A percentile compares a stretch with the other conserved stretches of the same genome.
Conservation (phyloP, 345 rosid genomes). For the Citrus australasica region DNA sequence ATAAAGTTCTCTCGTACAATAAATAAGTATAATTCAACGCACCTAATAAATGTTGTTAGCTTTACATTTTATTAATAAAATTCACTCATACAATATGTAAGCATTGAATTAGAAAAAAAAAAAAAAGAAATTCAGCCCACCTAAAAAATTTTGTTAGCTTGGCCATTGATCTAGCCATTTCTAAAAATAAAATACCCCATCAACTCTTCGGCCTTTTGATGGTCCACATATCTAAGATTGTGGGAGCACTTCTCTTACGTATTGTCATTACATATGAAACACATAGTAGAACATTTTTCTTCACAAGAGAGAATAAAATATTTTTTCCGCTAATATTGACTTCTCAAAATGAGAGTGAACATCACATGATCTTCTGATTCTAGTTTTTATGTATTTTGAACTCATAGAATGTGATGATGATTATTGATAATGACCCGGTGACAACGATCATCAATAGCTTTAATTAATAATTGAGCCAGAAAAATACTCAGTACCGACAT, state of each 20-base stretch:
- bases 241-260: conserved; percentile 7
- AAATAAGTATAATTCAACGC: no score
- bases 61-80: no score
- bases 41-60: no score
- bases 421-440: conserved; percentile 16
- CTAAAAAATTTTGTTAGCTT: no score
- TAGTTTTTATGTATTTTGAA: not conserved
- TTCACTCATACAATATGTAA: no score
- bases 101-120: no score
- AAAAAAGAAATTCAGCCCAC: no score
- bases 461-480: conserved; percentile 18
- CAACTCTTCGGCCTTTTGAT: not conserved
- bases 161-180: not conserved
- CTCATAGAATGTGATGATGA: conserved; percentile 26
- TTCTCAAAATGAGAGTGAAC: not conserved
- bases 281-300: not conserved
- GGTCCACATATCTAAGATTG: conserved; percentile 8
- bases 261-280: conserved; percentile 6
- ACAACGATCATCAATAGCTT: conserved; percentile 6
- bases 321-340: conserved; percentile 25
- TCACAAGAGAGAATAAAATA: not conserved
- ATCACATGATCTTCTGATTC: conserved; percentile 9
- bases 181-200: conserved; percentile 9
- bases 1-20: no score
- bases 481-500: conserved; percentile 28